Evolutionary conservation across 2,329 filamentous ascomycete genomes (phyloP).

Genomic region (Septoria linicola): DNA sequence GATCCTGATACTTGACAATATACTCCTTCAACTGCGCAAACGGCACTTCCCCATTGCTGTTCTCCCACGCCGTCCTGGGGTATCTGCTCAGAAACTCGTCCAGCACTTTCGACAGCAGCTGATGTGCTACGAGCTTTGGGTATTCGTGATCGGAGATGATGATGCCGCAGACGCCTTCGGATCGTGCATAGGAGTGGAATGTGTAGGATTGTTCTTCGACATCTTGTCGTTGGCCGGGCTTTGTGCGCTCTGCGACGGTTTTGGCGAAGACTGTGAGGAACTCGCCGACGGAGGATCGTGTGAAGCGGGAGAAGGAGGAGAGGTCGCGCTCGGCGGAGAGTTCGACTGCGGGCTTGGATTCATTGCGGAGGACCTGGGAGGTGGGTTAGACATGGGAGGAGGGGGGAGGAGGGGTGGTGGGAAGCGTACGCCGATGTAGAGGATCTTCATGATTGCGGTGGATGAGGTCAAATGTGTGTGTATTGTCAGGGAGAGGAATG

Average conservation of each 20-base stretch:
- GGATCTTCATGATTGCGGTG: slow-evolving; percentile 70
- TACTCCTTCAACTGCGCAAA: slow-evolving; percentile 81
- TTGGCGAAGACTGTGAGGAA: slow-evolving; percentile 85
- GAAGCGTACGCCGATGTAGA: slow-evolving; percentile 74
- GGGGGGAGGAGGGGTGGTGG: slow-evolving; percentile 13
- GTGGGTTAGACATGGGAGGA: slow-evolving; percentile 21
- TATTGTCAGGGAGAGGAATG: background rate
- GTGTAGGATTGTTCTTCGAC: slow-evolving; percentile 80
- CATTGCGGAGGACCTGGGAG: slow-evolving; percentile 75
- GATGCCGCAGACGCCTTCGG: slow-evolving; percentile 49
- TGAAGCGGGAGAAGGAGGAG: slow-evolving; percentile 77
- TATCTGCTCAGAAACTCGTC: slow-evolving; percentile 82
- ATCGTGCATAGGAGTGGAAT: slow-evolving; percentile 49
- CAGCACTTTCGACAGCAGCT: slow-evolving; percentile 79
- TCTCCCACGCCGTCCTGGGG: slow-evolving; percentile 67
- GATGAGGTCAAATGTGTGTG: background rate
- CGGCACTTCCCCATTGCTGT: slow-evolving; percentile 45
- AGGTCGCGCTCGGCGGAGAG: slow-evolving; percentile 75
- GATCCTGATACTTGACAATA: slow-evolving; percentile 77
- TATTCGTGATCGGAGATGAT: slow-evolving; percentile 52
- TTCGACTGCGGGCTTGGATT: slow-evolving; percentile 72
- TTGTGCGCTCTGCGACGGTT: slow-evolving; percentile 82
- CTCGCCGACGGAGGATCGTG: slow-evolving; percentile 59
- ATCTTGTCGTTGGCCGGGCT: slow-evolving; percentile 73
- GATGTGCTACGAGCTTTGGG: slow-evolving; percentile 74